Evolutionary conservation across 805 yeast genomes (phyloP), one percentile per base, ranked within the genome.

Genomic region (Kuraishia borneana): DNA sequence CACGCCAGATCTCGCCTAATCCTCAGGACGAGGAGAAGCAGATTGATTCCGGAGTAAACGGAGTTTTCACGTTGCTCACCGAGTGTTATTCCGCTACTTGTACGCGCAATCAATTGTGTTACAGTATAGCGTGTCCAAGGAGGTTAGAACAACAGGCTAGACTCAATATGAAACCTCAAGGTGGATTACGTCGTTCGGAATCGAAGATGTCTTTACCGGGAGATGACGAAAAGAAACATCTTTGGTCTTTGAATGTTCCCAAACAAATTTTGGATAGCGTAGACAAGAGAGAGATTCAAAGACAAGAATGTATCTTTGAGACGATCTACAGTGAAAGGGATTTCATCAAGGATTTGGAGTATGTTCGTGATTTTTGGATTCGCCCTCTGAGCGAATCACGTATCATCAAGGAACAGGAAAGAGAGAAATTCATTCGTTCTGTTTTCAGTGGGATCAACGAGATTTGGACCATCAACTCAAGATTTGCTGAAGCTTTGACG

Each of bases 11-110:
- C 12, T 25, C 28, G 28, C 28, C 28, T 16, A 25, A 25, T 16
- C 28, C 28, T 7, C 28, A 25, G 13, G 28, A 25, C 6, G 28
- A 12, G 13, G 28, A 25, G 12, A 25, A 31, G 28, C 10, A 10
- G 16, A 20, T 20, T 18, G 27, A 21, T n/a, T 19, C 32, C 16
- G 23, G 52, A 3, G 87, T 85, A 8, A 83, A 83, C 54, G 98
- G 98, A 45, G 95, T 92, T 3, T 92, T 89, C 50, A 89, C 96
- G 1, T 61, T 89, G 29, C 63, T 92, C 41, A 83, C 96, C 0
- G 95, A 88, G 50, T 92, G 98, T 58, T 92, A 92, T 50, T 87
- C 96, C 0, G 95, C 98, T 22, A 92, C 98, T 0, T 92, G 98
- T 58, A 78, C 95, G 4, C 65, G 94, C 34, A 94, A 84, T 47